Evolutionary conservation across 768 basidiomycete genomes (phyloP), one percentile per base, ranked within the genome.

Genomic region (Trametes villosa): DNA sequence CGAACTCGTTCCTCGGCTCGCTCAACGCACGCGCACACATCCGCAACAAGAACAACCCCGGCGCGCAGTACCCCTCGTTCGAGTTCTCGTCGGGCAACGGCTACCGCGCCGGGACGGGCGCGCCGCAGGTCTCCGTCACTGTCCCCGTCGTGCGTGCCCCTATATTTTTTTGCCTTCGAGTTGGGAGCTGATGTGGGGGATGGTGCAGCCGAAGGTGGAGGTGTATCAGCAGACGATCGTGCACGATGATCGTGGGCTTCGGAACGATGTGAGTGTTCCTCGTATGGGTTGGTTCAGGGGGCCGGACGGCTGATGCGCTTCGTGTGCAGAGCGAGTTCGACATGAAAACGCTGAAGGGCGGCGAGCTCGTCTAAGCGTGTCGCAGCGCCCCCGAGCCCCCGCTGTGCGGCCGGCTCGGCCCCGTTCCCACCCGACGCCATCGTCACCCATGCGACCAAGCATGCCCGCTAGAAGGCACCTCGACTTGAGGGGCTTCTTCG

Each of bases 1-100:
- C 59, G 27, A 60, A 60, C 51, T 60, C 59, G 26, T 51, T 60
- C 44, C 52, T 60, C 36, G 53, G 53, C 36, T 60, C 59, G 46
- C 53, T 55, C 46, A 60, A 60, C 40, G 53, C 59, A 11, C 59
- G 53, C 45, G 9, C 36, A 15, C 59, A 55, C 53, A 60, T 60
- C 36, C 59, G 59, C 38, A 41, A 36, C 53, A 46, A 55, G 44
- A 24, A 33, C 20, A 36, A 24, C 26, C 41, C 41, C 53, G 31
- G 41, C 22, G 53, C 53, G 44, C 53, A 55, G 53, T 47, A 55
- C 31, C 44, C 53, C 3, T 55, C 53, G 13, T 34, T 55, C 31
- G 53, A 55, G 53, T 55, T 47, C 44, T 55, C 53, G 44, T 55
- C 53, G 8, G 44, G 44, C 7, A 24, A 34, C 42, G 31, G 31